Base-by-base conservation (phyloP, 129 eudicot species). In the Flaveria linearis region DNA sequence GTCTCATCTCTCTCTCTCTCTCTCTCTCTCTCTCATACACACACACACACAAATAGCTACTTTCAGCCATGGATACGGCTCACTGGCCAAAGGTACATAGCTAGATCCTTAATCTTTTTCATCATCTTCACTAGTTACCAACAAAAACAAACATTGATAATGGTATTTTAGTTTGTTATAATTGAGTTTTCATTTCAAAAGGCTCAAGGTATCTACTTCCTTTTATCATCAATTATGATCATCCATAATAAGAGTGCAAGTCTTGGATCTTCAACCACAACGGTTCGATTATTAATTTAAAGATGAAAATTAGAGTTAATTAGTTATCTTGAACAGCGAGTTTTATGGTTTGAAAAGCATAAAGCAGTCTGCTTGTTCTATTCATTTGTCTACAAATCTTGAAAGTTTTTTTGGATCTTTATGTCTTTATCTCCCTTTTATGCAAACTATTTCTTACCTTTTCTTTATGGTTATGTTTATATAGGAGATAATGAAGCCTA, bases 61-160 rank as follows among this genome's bases (percentile, higher is more conserved):
- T 68, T 78, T 51, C 84, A 57, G 75, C 85, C 82, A 88, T 89
- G 94, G 88, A 88, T 76, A 88, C 90, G 68, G 93, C 88, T 81
- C 94, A 82, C 71, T 88, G 94, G 94, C 90, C 94, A 64, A 90
- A 88, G 94, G 94, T 88, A 83, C 61, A 33, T 61, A 76, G n/a
- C 30, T 77, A 23, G 46, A 81, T 79, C 80, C 55, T 78, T 70
- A n/a, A 73, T 64, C 69, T 56, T 71, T 56, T 67, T 70, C 78
- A 61, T 82, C 69, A 72, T 77, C 80, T 68, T 10, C 61, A 39
- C 73, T 33, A 43, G 45, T 26, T 36, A 79, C 55, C 36, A 53
- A 36, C 65, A 72, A 3, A 55, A 55, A 53, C 33, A 79, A 72
- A 23, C 55, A 3, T 58, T 13, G 13, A 11, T 39, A 8, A 36